phyloP scores from a whole-genome alignment of 2,329 filamentous ascomycete species.

The Claviceps sp. region DNA sequence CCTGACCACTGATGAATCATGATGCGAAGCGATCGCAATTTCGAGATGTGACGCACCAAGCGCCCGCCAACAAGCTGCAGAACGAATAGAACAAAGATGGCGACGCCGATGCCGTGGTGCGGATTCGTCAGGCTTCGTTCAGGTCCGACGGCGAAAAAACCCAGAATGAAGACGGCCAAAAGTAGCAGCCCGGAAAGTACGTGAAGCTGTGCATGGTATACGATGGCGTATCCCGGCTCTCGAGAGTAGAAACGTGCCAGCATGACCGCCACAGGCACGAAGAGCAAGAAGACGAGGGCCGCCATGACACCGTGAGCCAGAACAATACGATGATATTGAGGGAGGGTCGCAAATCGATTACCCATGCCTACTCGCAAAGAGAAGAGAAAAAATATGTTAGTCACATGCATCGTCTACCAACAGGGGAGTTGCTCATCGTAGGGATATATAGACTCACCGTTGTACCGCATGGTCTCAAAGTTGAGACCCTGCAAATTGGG shows the following conservation, averaged over 20 bases:
- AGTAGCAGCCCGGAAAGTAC: constrained; percentile 53
- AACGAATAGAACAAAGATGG: constrained; percentile 60
- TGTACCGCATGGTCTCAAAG: constrained; percentile 73
- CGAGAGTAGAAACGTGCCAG: constrained; percentile 57
- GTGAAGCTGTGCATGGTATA: constrained; percentile 62
- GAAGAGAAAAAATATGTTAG: background rate
- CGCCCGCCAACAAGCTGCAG: constrained; percentile 59
- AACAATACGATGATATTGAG: constrained; percentile 59
- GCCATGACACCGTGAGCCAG: constrained; percentile 59
- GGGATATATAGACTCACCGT: constrained; percentile 39
- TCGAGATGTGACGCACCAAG: constrained; percentile 41
- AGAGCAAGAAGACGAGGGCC: constrained; percentile 58
- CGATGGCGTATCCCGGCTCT: constrained; percentile 46
- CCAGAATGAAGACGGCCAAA: constrained; percentile 60
- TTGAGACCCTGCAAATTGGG: constrained; percentile 66
- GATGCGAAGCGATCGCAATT: constrained; percentile 34
- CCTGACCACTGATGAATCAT: constrained; percentile 85
- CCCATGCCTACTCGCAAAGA: constrained; percentile 50
- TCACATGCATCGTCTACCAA: background rate
- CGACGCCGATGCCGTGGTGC: constrained; percentile 72
- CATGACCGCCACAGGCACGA: constrained; percentile 63
- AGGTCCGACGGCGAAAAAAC: constrained; percentile 67
- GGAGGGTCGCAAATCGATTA: constrained; percentile 58
- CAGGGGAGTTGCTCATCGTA: too few species aligned
- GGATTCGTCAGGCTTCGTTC: constrained; percentile 62